These are phyloP conservation scores for Pelargonium myrrhifolium DNA, from an alignment of 441 rosid genomes.

Conservation along the genomic window DNA sequence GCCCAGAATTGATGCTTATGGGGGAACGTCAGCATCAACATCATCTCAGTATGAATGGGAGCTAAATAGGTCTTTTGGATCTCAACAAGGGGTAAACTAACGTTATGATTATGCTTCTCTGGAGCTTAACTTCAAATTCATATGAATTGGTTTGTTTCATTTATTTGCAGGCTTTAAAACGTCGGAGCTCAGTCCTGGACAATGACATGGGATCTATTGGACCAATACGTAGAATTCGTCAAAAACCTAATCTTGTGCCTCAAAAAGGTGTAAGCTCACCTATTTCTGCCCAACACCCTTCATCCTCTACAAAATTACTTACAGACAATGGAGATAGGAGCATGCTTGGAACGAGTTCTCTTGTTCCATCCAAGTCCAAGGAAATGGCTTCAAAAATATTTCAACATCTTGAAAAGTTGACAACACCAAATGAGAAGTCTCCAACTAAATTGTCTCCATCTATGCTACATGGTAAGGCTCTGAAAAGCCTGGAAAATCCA, in stretches of 20 bases:
- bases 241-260: constrained; percentile 60
- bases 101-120: not conserved
- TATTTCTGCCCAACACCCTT: constrained; percentile 27
- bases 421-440: constrained; percentile 64
- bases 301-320: constrained; percentile 28
- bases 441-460: constrained; percentile 73
- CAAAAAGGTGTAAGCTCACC: constrained; percentile 36
- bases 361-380: constrained; percentile 70
- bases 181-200: constrained; percentile 70
- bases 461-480: constrained; percentile 69
- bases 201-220: constrained; percentile 70
- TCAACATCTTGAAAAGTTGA: constrained; percentile 60
- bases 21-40: constrained; percentile 47
- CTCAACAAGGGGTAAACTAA: constrained; percentile 50
- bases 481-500: constrained; percentile 60
- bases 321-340: constrained; percentile 33
- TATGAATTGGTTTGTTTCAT: constrained; percentile 10
- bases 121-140: not conserved
- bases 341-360: constrained; percentile 35
- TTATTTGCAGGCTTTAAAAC: constrained; percentile 56
- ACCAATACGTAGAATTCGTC: constrained; percentile 86
- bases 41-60: constrained; percentile 37
- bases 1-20: constrained; percentile 22
- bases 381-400: constrained; percentile 77
- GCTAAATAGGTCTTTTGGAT: constrained; percentile 43